These are phyloP conservation scores for Rhodotorula graminis DNA, from an alignment of 768 basidiomycete genomes.

Conservation along the genomic window DNA sequence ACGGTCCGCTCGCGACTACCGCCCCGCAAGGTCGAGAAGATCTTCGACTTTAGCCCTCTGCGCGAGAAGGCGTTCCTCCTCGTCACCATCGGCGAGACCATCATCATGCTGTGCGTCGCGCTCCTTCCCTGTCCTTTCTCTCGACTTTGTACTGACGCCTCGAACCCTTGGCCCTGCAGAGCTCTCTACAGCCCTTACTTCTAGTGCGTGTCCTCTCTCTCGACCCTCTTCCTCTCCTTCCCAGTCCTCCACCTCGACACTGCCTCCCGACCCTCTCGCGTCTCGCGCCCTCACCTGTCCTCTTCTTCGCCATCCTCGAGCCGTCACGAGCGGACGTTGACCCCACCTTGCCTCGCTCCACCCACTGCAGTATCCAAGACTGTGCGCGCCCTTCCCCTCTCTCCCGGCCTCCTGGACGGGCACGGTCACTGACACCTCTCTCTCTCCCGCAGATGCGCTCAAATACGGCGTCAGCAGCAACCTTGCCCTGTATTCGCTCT, in stretches of 20 bases:
- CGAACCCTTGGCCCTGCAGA: too few relatives aligned
- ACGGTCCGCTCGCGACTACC: conserved; percentile 51
- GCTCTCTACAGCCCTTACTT: too few relatives aligned
- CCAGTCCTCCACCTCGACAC: background rate
- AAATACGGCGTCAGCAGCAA: conserved; percentile 23
- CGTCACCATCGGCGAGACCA: conserved; percentile 46
- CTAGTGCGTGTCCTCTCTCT: too few relatives aligned
- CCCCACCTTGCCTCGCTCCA: background rate
- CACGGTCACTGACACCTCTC: background rate
- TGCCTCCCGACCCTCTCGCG: too few relatives aligned
- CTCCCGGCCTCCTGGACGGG: too few relatives aligned
- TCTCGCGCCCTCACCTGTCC: too few relatives aligned
- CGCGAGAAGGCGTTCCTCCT: conserved; percentile 31
- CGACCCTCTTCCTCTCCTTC: background rate
- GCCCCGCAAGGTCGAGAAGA: conserved; percentile 43
- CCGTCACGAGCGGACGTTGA: too few relatives aligned
- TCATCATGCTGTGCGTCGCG: conserved; percentile 29
- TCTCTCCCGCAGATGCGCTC: conserved; percentile 9
- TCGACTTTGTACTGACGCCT: too few relatives aligned
- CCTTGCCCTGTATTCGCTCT: conserved; percentile 47
- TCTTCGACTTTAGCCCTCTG: conserved; percentile 36
- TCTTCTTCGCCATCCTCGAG: too few relatives aligned
- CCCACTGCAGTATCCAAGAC: conserved; percentile 41
- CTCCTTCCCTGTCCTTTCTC: background rate
- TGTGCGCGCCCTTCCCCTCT: background rate